phyloP scores from a whole-genome alignment of 2,329 filamentous ascomycete genomes.

The Cercospora sp. region DNA sequence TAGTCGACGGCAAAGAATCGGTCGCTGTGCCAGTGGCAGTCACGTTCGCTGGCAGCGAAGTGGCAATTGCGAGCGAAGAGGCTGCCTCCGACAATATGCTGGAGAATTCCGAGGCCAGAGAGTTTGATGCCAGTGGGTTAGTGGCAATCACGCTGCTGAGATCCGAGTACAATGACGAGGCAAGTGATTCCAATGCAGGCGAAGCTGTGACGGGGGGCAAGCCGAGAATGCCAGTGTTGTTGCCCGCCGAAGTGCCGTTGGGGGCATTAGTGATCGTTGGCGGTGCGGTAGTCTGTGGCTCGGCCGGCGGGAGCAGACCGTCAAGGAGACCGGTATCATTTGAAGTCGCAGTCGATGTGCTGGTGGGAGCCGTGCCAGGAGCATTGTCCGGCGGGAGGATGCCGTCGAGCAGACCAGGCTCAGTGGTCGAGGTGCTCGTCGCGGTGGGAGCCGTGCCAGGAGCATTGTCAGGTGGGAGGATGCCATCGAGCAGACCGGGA shows the following conservation, averaged over 20 bases:
- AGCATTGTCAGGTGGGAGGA: constrained; percentile 5
- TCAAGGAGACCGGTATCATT: not conserved
- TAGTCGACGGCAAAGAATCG: constrained; percentile 24
- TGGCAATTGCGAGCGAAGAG: constrained; percentile 27
- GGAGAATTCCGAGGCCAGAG: constrained; percentile 35
- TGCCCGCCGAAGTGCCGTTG: constrained; percentile 20
- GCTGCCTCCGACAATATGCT: constrained; percentile 37
- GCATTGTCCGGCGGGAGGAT: constrained; percentile 8
- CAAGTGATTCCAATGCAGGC: constrained; percentile 34
- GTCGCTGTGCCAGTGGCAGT: constrained; percentile 19
- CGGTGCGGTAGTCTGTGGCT: not conserved
- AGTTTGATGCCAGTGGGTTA: constrained; percentile 31
- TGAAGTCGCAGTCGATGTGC: not conserved
- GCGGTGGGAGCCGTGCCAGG: not conserved
- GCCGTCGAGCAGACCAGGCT: constrained; percentile 1
- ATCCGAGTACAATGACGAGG: constrained; percentile 34
- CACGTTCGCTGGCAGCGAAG: constrained; percentile 23
- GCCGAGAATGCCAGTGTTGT: constrained; percentile 17
- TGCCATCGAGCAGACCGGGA: not conserved
- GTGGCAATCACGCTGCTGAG: constrained; percentile 36
- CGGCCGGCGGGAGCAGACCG: constrained; percentile 4
- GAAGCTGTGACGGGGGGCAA: constrained; percentile 26
- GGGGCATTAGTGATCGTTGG: constrained; percentile 1
- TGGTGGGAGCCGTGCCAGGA: not conserved
- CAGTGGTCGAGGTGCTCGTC: not conserved